Evolutionary conservation across 768 basidiomycete genomes (phyloP).

Genomic region (Steccherinum ochraceum): DNA sequence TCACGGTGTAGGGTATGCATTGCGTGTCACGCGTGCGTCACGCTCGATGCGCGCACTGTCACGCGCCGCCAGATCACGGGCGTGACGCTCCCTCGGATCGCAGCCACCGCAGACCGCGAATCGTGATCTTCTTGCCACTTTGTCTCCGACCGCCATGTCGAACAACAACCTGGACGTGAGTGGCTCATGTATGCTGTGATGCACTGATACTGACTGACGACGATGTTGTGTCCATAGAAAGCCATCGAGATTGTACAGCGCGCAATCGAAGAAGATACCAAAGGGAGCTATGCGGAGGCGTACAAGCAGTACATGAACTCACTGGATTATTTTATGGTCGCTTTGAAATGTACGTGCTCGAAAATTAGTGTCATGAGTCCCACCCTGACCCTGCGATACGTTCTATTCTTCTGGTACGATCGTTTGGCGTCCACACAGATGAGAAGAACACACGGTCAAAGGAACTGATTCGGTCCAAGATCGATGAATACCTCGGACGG

Average conservation of each 20-base stretch:
- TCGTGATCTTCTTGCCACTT: no score
- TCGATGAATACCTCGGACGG: slow-evolving; percentile 84
- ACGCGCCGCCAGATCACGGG: neutral
- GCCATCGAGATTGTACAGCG: slow-evolving; percentile 90
- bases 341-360: slow-evolving; percentile 70
- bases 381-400: neutral
- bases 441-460: slow-evolving; percentile 96
- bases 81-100: neutral
- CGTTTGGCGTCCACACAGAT: slow-evolving; percentile 34
- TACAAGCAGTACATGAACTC: slow-evolving; percentile 94
- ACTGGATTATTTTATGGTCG: slow-evolving; percentile 98
- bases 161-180: slow-evolving; percentile 23
- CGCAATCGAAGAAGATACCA: slow-evolving; percentile 89
- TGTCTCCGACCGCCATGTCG: slow-evolving; percentile 12
- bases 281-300: slow-evolving; percentile 90
- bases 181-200: neutral
- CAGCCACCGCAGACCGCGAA: neutral
- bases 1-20: no score
- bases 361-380: no score
- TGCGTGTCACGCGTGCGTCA: no score
- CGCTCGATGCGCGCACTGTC: neutral
- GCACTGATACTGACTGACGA: neutral
- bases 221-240: slow-evolving; percentile 38
- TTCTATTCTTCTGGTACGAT: neutral
- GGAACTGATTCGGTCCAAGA: slow-evolving; percentile 77